Evolutionary conservation across 2,329 filamentous ascomycete genomes (phyloP), one percentile per base, ranked within the genome.

Genomic region (Alternaria arborescens): DNA sequence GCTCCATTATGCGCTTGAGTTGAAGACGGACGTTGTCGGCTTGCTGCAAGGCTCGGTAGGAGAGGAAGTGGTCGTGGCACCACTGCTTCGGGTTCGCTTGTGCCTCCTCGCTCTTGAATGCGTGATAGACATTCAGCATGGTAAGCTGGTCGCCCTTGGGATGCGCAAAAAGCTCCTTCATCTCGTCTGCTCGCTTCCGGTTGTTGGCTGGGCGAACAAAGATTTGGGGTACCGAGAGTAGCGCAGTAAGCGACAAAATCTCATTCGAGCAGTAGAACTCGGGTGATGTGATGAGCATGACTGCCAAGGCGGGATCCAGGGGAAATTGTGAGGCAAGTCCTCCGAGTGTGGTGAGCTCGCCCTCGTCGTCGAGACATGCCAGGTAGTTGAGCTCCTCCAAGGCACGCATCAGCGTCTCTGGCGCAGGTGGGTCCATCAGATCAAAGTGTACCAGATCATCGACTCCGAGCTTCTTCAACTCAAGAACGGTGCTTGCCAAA

Each of bases 221-320:
- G 61, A 98, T 88, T 77, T 97, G 92, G 0, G 95, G 95, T 11
- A 98, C 95, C 0, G 94, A 98, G 20, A 99, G 88, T 11, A 99
- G 87, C 1, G 95, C 91, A 1, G 94, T 97, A 71, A 99, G 91
- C 42, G 95, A 98, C 14, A 99, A 86, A 41, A 99, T 95, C 83
- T 99, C 95, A 80, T 98, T 98, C 46, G 94, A 97, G 85, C 95
- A 99, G 82, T 95, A 97, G 80, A 99, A 99, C 76, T 99, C 95
- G 11, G 95, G 94, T 8, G 94, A 97, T 11, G 91, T 94, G 78
- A 99, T 97, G 59, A 99, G 86, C 95, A 99, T 98, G 65, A 99
- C 96, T 0, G 95, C 95, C 34, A 99, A 84, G 1, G 93, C 89
- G 1, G 95, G 95, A 77, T 99, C 96, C 22, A 99, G 87, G 36